phyloP scores from a whole-genome alignment of 495 filamentous ascomycete genomes.

The Astrothelium subdiscretum region DNA sequence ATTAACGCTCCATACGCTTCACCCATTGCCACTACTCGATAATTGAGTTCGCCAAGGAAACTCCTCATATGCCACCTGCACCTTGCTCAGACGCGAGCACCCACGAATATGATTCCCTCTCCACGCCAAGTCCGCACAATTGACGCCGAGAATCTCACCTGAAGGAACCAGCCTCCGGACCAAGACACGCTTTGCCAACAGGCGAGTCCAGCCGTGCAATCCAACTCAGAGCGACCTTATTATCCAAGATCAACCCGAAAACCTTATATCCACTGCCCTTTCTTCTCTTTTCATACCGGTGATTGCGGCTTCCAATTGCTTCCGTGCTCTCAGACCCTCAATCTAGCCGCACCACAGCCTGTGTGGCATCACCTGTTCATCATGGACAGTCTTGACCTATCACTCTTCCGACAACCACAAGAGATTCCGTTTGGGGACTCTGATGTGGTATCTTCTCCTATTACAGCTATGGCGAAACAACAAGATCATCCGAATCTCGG shows the following conservation, averaged over 20 bases:
- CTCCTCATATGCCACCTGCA: too few species aligned
- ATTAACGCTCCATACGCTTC: too few species aligned
- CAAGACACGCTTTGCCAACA: neutral
- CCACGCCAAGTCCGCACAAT: neutral
- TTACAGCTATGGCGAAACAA: neutral
- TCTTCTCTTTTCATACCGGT: neutral
- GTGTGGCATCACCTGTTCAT: neutral
- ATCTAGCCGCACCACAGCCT: neutral
- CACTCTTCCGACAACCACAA: neutral
- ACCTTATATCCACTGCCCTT: neutral
- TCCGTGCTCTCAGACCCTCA: neutral
- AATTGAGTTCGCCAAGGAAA: too few species aligned
- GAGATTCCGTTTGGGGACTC: neutral
- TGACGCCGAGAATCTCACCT: neutral
- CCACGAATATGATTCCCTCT: neutral
- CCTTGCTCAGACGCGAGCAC: too few species aligned
- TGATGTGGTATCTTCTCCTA: neutral
- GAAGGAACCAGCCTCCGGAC: neutral
- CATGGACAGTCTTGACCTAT: neutral
- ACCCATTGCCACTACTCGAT: neutral
- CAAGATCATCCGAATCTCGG: conserved; percentile 52
- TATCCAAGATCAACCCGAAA: neutral
- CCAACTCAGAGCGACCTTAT: neutral
- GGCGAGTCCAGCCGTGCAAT: neutral
- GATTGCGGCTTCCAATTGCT: neutral